Base-by-base conservation (phyloP, 179 eudicot genomes). In the Corrigiola litoralis region DNA sequence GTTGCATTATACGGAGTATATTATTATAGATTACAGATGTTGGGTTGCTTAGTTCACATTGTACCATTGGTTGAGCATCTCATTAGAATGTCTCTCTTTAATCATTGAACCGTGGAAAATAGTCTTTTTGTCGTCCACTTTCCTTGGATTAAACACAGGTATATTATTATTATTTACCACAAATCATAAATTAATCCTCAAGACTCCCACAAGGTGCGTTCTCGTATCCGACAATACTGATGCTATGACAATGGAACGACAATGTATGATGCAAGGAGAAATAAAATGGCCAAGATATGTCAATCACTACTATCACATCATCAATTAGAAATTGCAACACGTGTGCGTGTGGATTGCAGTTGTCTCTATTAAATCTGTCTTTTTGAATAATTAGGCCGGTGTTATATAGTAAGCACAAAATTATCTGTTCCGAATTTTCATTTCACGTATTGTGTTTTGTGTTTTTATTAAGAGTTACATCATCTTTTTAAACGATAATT, bases 31-130 rank as follows among this genome's bases (percentile, higher is more conserved):
- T 7, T 14, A 10, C 0, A 17, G 28, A 32, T 56, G 42, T 36
- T 57, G 61, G 38, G 18, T 34, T 57, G 45, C 31, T 36, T 20
- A 36, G 61, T 57, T 57, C 61, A 57, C 61, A 57, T 57, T 57
- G 11, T 12, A 36, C 61, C 18, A 14, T 33, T 33, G 23, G 36
- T 9, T 57, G 36, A 57, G 34, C 6, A 12, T 33, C 44, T 57
- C 45, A 34, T 25, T 57, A 34, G 44, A 37, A 36, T 34, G 61
- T 34, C 11, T 20, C 6, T 57, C 28, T 17, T 36, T 10, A 21
- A 57, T 57, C 61, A 57, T 57, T 57, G 11, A 34, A 36, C 45
- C 45, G 18, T 25, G 6, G 17, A 14, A 31, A 20, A n/a, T 12
- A 56, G 6, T 34, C 21, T 56, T 8, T 37, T 33, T 56, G 58